Percentiles rank a stretch among this genome's conserved stretches.
Evolutionary conservation across 1,284 basidiomycete species (phyloP).

Genomic region (Melampsora americana): DNA sequence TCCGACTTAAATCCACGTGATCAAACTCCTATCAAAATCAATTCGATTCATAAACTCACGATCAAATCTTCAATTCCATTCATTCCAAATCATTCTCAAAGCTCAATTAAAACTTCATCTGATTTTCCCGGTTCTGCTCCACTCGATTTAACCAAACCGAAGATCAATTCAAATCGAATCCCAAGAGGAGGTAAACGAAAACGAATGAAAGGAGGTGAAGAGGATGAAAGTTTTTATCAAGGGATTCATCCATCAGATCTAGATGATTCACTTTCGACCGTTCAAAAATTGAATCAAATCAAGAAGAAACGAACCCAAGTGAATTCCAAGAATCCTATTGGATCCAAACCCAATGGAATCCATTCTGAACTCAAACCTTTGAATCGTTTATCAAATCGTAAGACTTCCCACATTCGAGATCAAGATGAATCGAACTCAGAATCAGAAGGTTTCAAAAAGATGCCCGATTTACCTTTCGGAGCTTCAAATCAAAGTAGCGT

Average conservation of each 20-base stretch:
- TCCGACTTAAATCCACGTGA: not conserved
- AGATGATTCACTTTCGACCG: not conserved
- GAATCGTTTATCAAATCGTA: not conserved
- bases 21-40: constrained; percentile 27
- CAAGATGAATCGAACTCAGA: not conserved
- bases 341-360: not conserved
- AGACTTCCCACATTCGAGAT: not conserved
- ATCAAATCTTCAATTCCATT: constrained; percentile 1
- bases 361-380: constrained; percentile 9
- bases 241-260: constrained; percentile 12
- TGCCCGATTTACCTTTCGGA: constrained; percentile 37
- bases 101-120: not conserved
- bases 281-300: not conserved
- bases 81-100: constrained; percentile 16
- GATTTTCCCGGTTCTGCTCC: constrained; percentile 14
- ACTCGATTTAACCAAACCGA: not conserved
- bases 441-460: not conserved
- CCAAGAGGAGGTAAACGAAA: constrained; percentile 19
- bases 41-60: constrained; percentile 30
- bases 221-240: constrained; percentile 40
- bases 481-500: constrained; percentile 28
- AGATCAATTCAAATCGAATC: constrained; percentile 5
- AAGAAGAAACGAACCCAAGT: not conserved
- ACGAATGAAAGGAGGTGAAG: constrained; percentile 19
- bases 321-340: not conserved